Percentiles rank a stretch among this genome's conserved stretches.
These are phyloP conservation scores for Axilococcus clingmanii DNA, from an alignment of 139 green algal genomes.

Conservation along the genomic window DNA sequence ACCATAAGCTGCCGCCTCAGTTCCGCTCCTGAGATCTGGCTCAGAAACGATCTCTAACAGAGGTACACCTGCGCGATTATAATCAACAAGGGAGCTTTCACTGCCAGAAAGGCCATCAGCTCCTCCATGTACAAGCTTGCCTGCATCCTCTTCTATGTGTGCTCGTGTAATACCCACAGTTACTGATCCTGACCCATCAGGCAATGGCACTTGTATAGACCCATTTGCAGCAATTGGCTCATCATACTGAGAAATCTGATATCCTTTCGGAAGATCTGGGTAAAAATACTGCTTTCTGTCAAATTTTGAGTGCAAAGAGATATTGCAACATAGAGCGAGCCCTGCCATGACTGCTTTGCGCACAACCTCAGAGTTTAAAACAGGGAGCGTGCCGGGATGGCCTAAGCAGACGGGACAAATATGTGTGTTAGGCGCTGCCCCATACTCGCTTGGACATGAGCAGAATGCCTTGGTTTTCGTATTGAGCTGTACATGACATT, in stretches of 20 bases:
- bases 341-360: slow-evolving; percentile 60
- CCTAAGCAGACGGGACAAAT: slow-evolving; percentile 93
- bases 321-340: slow-evolving; percentile 68
- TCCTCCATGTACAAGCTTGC: slow-evolving; percentile 82
- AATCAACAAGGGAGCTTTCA: slow-evolving; percentile 70
- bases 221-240: slow-evolving; percentile 63
- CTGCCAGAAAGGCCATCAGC: slow-evolving; percentile 54
- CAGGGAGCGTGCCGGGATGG: slow-evolving; percentile 82
- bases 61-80: slow-evolving; percentile 77
- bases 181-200: slow-evolving; percentile 25
- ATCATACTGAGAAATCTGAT: slow-evolving; percentile 96
- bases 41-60: slow-evolving; percentile 94
- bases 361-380: slow-evolving; percentile 69
- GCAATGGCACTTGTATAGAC: slow-evolving; percentile 39
- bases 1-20: slow-evolving; percentile 84
- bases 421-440: slow-evolving; percentile 77
- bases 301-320: slow-evolving; percentile 85
- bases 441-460: slow-evolving; percentile 75
- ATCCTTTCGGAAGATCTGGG: slow-evolving; percentile 94
- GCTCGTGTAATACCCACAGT: slow-evolving; percentile 50
- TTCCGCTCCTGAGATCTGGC: slow-evolving; percentile 83
- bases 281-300: slow-evolving; percentile 99
- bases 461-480: slow-evolving; percentile 96
- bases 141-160: slow-evolving; percentile 95
- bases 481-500: slow-evolving; percentile 96